Evolutionary conservation across 2,329 filamentous ascomycete species (phyloP), one percentile per base, ranked within the genome.

Genomic region (Aspergillus sp.): DNA sequence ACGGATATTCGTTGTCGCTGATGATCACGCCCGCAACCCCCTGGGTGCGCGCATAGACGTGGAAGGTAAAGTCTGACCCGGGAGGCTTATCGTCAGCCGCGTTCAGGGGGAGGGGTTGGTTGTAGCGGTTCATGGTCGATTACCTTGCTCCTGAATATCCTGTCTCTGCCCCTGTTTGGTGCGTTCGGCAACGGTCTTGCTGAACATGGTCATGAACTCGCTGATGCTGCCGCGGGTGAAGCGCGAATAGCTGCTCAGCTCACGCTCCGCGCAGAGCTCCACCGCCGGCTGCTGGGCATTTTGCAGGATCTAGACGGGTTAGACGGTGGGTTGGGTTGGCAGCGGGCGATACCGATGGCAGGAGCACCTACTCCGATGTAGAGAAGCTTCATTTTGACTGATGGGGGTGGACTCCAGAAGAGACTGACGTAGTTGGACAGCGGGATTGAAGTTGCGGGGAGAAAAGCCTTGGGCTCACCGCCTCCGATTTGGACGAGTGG

Each of bases 171-270:
- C 91, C n/a, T 87, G 83, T 55, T 80, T 80, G 55, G 91, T 96
- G 64, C 89, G 83, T 75, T 95, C 89, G 56, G 93, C 93, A 45
- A 97, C 88, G 16, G 88, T 93, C 75, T 90, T 90, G 72, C 85
- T 84, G 77, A 95, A 93, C 65, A 96, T 79, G 52, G 85, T 88
- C 86, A 96, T 89, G 80, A 95, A 86, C 72, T 87, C 79, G 65
- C 74, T 74, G 70, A 84, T 78, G 68, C 78, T 79, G 64, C 54
- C 47, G 19, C 86, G 81, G 59, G 88, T 93, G 78, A 95, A 96
- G 72, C 87, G 84, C 54, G 86, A 91, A 78, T 89, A 94, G 56
- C 66, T 84, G 71, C 80, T 86, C 60, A 96, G 81, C 65, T 95
- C 88, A 71, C 86, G 88, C 74, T 90, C 91, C 61, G 82, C 79